Conservation (phyloP, 2,329 filamentous ascomycete species). For the Emericellopsis cladophorae region DNA sequence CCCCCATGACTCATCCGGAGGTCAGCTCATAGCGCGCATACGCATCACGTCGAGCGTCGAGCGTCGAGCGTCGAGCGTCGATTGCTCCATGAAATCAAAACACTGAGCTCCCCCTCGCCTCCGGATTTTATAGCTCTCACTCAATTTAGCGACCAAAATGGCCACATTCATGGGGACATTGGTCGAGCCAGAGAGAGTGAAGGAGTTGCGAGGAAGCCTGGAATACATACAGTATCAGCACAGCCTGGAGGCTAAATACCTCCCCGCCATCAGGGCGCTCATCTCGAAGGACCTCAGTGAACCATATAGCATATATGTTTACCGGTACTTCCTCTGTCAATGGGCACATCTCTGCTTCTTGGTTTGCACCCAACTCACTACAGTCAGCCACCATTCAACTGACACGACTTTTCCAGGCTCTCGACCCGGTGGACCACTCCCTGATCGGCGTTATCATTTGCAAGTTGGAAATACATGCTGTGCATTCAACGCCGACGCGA, state of each 20-base stretch:
- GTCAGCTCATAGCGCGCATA: no score
- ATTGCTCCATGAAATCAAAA: no score
- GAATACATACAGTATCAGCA: slow-evolving; percentile 52
- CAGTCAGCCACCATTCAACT: background rate
- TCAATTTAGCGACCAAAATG: no score
- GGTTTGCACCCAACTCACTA: slow-evolving; percentile 32
- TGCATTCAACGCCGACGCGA: slow-evolving; percentile 59
- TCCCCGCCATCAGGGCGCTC: slow-evolving; percentile 78
- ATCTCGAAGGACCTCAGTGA: slow-evolving; percentile 96
- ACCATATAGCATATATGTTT: slow-evolving; percentile 98
- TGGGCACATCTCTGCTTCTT: slow-evolving; percentile 97
- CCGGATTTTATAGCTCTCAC: no score
- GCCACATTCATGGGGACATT: slow-evolving; percentile 4
- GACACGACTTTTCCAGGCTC: slow-evolving; percentile 27
- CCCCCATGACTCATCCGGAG: no score
- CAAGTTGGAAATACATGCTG: slow-evolving; percentile 83
- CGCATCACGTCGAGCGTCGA: no score
- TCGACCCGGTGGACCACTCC: slow-evolving; percentile 44
- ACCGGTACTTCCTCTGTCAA: slow-evolving; percentile 94
- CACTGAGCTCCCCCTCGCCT: no score
- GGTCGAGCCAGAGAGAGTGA: slow-evolving; percentile 16
- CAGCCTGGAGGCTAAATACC: slow-evolving; percentile 47
- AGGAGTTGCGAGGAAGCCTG: slow-evolving; percentile 31
- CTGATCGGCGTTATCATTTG: slow-evolving; percentile 88
- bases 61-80: no score